Conservation (phyloP, 1,284 basidiomycete genomes). For the Boletus albobrunnescens region DNA sequence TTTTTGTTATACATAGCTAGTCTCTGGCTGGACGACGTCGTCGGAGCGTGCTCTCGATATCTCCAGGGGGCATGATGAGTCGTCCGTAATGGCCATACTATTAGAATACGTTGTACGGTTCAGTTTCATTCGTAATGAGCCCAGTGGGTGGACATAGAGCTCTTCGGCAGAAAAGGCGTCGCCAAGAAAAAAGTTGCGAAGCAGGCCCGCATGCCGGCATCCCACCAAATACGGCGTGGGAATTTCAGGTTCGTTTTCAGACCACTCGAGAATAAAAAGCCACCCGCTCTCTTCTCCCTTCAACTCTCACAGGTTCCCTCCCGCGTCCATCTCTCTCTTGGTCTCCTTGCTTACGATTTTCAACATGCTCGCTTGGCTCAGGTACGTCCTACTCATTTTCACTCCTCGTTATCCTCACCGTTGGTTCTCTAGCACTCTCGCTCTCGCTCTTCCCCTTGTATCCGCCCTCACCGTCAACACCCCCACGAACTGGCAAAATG, state of each 20-base stretch:
- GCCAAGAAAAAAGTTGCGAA: constrained; percentile 10
- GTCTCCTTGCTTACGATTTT: constrained; percentile 5
- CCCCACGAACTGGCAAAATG: neutral
- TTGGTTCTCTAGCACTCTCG: constrained; percentile 37
- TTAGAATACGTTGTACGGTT: constrained; percentile 13
- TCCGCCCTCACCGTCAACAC: neutral
- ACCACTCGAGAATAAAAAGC: constrained; percentile 27
- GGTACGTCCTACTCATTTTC: constrained; percentile 17
- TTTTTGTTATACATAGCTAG: constrained; percentile 4
- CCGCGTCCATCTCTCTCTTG: neutral
- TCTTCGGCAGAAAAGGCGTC: neutral
- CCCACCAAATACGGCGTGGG: constrained; percentile 19
- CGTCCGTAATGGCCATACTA: no score
- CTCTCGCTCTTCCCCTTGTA: constrained; percentile 45
- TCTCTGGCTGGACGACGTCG: no score
- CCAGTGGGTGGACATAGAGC: constrained; percentile 12
- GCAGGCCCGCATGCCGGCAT: constrained; percentile 21
- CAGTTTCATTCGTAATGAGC: neutral
- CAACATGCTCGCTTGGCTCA: constrained; percentile 38
- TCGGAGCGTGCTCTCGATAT: no score
- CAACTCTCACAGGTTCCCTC: constrained; percentile 17
- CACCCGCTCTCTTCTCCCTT: neutral
- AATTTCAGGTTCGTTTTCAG: constrained; percentile 18
- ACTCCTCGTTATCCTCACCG: neutral
- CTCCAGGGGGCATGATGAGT: no score